Percentiles rank a stretch among this genome's conserved stretches.
Evolutionary conservation across 1,284 basidiomycete genomes (phyloP).

Genomic region (Apiotrichum brassicae): DNA sequence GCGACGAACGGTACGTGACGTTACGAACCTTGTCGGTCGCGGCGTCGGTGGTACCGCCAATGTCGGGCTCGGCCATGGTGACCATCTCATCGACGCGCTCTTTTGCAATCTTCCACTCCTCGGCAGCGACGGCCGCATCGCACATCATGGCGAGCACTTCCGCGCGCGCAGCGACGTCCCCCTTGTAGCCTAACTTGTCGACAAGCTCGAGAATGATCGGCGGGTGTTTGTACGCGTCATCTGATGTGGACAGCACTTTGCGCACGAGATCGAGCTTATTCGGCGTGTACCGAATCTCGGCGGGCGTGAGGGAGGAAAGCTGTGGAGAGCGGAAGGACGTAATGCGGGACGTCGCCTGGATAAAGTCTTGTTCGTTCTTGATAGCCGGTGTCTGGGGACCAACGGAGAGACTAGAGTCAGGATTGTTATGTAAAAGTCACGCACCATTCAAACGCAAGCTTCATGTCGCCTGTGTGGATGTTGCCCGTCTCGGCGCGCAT

Average conservation of each 20-base stretch:
- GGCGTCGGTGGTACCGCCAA: neutral
- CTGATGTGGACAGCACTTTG: slow-evolving; percentile 69
- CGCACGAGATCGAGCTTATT: slow-evolving; percentile 72
- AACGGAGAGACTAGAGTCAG: slow-evolving; percentile 60
- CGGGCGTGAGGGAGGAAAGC: slow-evolving; percentile 68
- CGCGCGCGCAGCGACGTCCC: slow-evolving; percentile 64
- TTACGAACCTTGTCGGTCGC: slow-evolving; percentile 45
- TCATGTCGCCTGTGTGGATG: slow-evolving; percentile 87
- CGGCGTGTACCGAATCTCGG: slow-evolving; percentile 81
- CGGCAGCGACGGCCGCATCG: slow-evolving; percentile 69
- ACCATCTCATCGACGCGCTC: slow-evolving; percentile 69
- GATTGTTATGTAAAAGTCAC: slow-evolving; percentile 22
- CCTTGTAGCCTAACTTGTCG: slow-evolving; percentile 72
- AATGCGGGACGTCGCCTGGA: slow-evolving; percentile 71
- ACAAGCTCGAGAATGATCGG: slow-evolving; percentile 83
- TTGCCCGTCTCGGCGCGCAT: slow-evolving; percentile 88
- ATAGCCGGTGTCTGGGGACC: slow-evolving; percentile 60
- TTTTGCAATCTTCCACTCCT: slow-evolving; percentile 68
- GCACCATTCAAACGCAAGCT: slow-evolving; percentile 87
- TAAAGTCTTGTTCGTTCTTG: slow-evolving; percentile 73
- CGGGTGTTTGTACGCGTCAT: slow-evolving; percentile 78
- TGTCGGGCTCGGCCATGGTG: slow-evolving; percentile 49
- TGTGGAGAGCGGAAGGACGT: slow-evolving; percentile 57
- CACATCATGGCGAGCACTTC: slow-evolving; percentile 80
- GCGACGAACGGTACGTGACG: slow-evolving; percentile 49